Percentiles rank a stretch among this genome's conserved stretches.
Evolutionary conservation across 2,329 filamentous ascomycete genomes (phyloP).

Genomic region (Fusarium nodosum): DNA sequence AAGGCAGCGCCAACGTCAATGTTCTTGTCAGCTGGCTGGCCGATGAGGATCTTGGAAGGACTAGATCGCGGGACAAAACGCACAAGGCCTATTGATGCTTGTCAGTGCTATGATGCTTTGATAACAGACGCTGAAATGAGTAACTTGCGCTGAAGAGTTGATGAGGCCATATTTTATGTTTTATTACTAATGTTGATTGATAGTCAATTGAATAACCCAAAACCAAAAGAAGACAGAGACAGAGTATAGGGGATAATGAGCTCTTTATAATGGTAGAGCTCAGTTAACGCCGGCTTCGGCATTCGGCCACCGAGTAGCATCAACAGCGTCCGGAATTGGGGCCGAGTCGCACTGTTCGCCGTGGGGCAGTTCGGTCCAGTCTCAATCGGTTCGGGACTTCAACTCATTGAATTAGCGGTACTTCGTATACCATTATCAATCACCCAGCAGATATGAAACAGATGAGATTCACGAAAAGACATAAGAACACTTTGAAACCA

Average conservation of each 20-base stretch:
- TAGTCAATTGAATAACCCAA: neutral
- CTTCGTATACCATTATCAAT: neutral
- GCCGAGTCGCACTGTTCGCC: conserved; percentile 16
- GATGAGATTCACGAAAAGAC: neutral
- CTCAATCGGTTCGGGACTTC: conserved; percentile 24
- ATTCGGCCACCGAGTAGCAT: conserved; percentile 13
- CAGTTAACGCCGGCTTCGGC: conserved; percentile 40
- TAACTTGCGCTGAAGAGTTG: conserved; percentile 44
- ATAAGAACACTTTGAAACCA: neutral
- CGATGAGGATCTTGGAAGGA: conserved; percentile 64
- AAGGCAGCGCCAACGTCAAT: conserved; percentile 71
- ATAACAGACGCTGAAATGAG: neutral
- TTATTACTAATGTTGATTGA: neutral
- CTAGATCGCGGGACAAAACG: conserved; percentile 69
- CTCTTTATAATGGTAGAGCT: conserved; percentile 35
- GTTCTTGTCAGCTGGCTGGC: conserved; percentile 65
- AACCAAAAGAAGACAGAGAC: neutral
- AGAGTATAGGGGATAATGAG: conserved; percentile 1
- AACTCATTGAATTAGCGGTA: too few relatives aligned
- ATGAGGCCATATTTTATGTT: conserved; percentile 36
- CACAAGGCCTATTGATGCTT: conserved; percentile 63
- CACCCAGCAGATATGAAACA: neutral
- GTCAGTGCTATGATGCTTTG: neutral
- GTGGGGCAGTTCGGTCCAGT: conserved; percentile 1
- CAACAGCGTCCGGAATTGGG: conserved; percentile 25